A percentile compares a stretch with the other conserved stretches of the same genome.
phyloP scores from a whole-genome alignment of 805 yeast species.

The Candida tammaniensis region DNA sequence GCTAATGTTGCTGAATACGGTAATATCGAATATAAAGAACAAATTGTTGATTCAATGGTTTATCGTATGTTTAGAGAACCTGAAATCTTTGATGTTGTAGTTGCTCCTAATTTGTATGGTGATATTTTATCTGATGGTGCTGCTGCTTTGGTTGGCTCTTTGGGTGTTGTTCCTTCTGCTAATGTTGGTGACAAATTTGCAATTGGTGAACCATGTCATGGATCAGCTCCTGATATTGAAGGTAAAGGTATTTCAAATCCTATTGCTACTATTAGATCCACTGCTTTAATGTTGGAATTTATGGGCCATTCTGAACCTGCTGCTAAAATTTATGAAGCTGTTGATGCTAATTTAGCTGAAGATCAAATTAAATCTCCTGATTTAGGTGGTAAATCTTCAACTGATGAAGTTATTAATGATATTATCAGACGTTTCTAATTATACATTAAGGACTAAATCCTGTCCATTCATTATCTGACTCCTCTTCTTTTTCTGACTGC shows the following conservation, averaged over 20 bases:
- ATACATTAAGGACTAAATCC: conserved; percentile 13
- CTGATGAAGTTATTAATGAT: conserved; percentile 85
- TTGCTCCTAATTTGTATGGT: conserved; percentile 98
- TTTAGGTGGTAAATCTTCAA: conserved; percentile 85
- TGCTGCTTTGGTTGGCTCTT: conserved; percentile 95
- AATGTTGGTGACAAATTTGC: conserved; percentile 96
- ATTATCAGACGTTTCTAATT: conserved; percentile 51
- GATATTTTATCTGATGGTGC: conserved; percentile 97
- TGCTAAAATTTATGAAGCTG: conserved; percentile 88
- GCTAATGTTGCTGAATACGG: conserved; percentile 57
- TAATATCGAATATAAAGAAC: conserved; percentile 76
- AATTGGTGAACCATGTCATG: conserved; percentile 99
- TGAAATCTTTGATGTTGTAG: conserved; percentile 93
- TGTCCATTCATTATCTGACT: conserved; percentile 13
- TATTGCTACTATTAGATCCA: conserved; percentile 95
- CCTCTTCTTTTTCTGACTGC: background rate
- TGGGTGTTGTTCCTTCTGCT: conserved; percentile 97
- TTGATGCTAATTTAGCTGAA: conserved; percentile 85
- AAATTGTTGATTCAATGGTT: conserved; percentile 98
- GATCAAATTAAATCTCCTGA: conserved; percentile 86
- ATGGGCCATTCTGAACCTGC: conserved; percentile 90
- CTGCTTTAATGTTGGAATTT: conserved; percentile 95
- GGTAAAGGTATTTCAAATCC: conserved; percentile 96
- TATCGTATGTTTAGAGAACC: conserved; percentile 99
- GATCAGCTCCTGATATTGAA: conserved; percentile 98